phyloP scores from a whole-genome alignment of 805 yeast genomes.

The Jamesozyma jinghongensis region DNA sequence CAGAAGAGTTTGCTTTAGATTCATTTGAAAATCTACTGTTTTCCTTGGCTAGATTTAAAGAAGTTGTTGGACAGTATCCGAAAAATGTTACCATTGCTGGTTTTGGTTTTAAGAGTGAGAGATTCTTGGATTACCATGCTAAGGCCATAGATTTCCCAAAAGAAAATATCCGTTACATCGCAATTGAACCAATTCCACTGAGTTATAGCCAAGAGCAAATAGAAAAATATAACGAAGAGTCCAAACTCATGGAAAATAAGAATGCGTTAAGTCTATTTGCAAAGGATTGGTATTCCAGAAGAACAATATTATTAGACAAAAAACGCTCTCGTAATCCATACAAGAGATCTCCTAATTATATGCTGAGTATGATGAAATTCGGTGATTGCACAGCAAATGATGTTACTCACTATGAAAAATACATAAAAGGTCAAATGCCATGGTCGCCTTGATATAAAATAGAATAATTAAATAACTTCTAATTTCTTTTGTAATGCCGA shows the following conservation, averaged over 20 bases:
- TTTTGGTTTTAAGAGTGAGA: constrained; percentile 57
- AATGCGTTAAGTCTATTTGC: constrained; percentile 48
- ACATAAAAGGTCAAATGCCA: constrained; percentile 24
- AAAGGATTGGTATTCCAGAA: constrained; percentile 50
- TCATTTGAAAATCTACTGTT: constrained; percentile 70
- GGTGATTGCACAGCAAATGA: constrained; percentile 10
- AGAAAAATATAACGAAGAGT: constrained; percentile 37
- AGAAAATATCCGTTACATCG: constrained; percentile 39
- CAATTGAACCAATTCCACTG: constrained; percentile 47
- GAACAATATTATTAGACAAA: constrained; percentile 37
- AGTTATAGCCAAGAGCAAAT: constrained; percentile 19
- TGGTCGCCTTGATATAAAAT: constrained; percentile 16
- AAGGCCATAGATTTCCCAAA: constrained; percentile 39
- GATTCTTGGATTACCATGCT: constrained; percentile 52
- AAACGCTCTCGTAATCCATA: constrained; percentile 51
- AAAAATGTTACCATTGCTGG: constrained; percentile 49
- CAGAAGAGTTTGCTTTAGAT: constrained; percentile 71
- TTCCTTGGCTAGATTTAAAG: constrained; percentile 45
- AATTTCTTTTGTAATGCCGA: constrained; percentile 40
- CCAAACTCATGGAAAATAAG: constrained; percentile 40
- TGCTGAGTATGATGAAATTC: constrained; percentile 7
- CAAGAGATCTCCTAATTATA: constrained; percentile 34
- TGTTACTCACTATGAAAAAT: constrained; percentile 12
- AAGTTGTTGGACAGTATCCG: constrained; percentile 42
- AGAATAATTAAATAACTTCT: constrained; percentile 21